Percentiles rank a stretch among this genome's conserved stretches.
Evolutionary conservation across 2,329 filamentous ascomycete genomes (phyloP).

Genomic region (Colletotrichum graminicola): DNA sequence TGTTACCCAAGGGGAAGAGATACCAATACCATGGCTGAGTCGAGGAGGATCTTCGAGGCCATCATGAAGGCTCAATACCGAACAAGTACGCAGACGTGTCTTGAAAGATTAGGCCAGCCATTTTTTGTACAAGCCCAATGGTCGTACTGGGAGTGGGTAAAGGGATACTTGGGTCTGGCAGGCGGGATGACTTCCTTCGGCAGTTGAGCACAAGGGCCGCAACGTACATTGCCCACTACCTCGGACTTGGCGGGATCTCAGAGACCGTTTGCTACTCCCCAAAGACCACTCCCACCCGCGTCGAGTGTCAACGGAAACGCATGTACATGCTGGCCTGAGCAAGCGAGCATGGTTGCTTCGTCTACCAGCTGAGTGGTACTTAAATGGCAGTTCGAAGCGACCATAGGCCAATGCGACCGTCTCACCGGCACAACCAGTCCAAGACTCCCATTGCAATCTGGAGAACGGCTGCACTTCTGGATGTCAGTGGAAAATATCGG

Average conservation of each 20-base stretch:
- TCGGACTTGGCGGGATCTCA: background rate
- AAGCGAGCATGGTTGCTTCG: background rate
- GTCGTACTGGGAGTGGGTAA: background rate
- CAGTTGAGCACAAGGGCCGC: background rate
- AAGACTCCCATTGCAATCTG: no score
- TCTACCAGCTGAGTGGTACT: background rate
- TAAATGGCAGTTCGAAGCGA: background rate
- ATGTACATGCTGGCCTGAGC: background rate
- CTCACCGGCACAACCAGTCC: background rate
- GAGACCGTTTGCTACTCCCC: background rate
- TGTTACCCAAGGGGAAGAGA: background rate
- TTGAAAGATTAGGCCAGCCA: background rate
- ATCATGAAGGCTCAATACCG: background rate
- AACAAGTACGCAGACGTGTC: conserved; percentile 13
- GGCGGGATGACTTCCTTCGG: conserved; percentile 1
- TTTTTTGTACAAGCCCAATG: background rate
- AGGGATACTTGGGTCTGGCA: background rate
- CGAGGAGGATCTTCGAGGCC: background rate
- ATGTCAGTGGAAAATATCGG: no score
- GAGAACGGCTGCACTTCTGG: no score
- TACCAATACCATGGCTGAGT: background rate
- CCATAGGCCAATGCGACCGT: background rate
- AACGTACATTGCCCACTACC: background rate
- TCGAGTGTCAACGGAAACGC: background rate
- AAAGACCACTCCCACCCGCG: background rate